These are phyloP conservation scores for Radiomyces spectabilis DNA, from an alignment of 192 early-diverging fungal species.

Conservation along the genomic window DNA sequence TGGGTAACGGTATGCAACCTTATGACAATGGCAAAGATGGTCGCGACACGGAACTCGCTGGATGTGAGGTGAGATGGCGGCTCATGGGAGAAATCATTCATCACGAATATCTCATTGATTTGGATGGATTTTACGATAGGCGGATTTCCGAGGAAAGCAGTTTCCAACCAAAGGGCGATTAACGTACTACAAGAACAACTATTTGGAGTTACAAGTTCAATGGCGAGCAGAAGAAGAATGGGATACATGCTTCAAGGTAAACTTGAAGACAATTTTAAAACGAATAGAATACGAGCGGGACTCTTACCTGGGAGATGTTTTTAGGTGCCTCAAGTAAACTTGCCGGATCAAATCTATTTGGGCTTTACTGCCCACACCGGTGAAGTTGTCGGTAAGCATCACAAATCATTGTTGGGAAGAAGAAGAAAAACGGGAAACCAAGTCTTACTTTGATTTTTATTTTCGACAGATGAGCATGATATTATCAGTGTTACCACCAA, in stretches of 20 bases:
- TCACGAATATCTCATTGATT: no score
- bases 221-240: conserved; percentile 52
- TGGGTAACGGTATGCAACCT: conserved; percentile 81
- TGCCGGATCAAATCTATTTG: conserved; percentile 75
- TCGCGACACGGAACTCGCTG: conserved; percentile 52
- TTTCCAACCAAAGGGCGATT: conserved; percentile 58
- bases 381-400: conserved; percentile 67
- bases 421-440: not conserved
- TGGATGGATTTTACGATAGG: conserved; percentile 17
- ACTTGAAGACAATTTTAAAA: conserved; percentile 12
- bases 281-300: not conserved
- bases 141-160: conserved; percentile 68
- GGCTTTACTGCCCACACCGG: conserved; percentile 93
- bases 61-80: conserved; percentile 41
- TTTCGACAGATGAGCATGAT: conserved; percentile 29
- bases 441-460: not conserved
- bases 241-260: conserved; percentile 74
- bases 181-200: conserved; percentile 64
- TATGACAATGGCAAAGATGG: conserved; percentile 88
- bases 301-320: not conserved
- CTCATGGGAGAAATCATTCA: no score
- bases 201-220: conserved; percentile 41
- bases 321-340: conserved; percentile 50
- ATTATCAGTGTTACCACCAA: conserved; percentile 39
- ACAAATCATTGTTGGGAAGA: not conserved